Base-by-base conservation (phyloP, 1,284 basidiomycete species). In the Mycena citricolor region DNA sequence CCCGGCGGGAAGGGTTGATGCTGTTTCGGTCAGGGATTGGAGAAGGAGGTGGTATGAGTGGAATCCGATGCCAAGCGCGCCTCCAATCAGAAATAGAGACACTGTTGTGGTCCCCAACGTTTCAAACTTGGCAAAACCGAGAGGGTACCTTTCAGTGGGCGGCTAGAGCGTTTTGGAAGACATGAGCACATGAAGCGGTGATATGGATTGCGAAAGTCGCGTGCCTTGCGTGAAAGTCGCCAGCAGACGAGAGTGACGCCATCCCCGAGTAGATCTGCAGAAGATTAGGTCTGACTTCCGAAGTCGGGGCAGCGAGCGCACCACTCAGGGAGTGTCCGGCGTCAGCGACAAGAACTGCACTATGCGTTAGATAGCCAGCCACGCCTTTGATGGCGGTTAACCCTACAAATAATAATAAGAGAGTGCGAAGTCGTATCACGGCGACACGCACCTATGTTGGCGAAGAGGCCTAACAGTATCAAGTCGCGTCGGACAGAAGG, bases 301-400 rank as follows among this genome's bases (percentile, higher is more conserved):
- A 45, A 36, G 34, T 23, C 39, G 25, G 26, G 39, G 35, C 16
- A 25, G 58, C 54, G 28, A 24, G 72, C 81, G 46, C 54, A 85
- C 90, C 93, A 51, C 89, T 91, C 32, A 94, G 57, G n/a, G 89
- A 91, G 63, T 99, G 95, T 2, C 90, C 94, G 0, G 95, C 94
- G 60, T 99, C 95, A 3, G 97, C 95, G 8, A 99, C 74, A 38
- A 99, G 69, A 1, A 90, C 85, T 2, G 94, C 93, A 5, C 90
- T 94, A 61, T 97, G 92, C 79, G 88, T 77, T 54, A 74, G 86
- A 78, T 88, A 86, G 42, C 92, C 89, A 43, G 90, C 93, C 8
- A 79, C 60, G 20, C 93, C 94, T 64, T 99, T 99, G 21, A 83
- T 72, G 11, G 73, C 70, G 0, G 93, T 97, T 48, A 99, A 70